phyloP scores from a whole-genome alignment of 495 filamentous ascomycete genomes.

The Tetracladium setigerum region DNA sequence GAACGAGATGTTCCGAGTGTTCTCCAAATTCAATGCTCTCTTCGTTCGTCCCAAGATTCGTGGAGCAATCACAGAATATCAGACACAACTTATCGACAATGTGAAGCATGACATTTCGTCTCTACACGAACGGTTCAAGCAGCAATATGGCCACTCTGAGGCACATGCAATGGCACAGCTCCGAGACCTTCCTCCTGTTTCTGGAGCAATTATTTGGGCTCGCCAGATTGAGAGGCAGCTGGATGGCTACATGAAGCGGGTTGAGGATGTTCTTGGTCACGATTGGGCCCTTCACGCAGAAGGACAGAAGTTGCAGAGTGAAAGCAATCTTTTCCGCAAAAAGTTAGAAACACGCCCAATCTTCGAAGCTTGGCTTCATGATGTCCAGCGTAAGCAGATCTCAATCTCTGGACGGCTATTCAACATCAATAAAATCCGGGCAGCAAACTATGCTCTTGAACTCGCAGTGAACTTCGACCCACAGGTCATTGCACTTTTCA shows the following conservation, averaged over 20 bases:
- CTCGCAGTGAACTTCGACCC: constrained; percentile 93
- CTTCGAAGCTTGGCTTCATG: constrained; percentile 90
- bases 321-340: constrained; percentile 86
- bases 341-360: constrained; percentile 91
- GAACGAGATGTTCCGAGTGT: constrained; percentile 99
- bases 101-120: constrained; percentile 91
- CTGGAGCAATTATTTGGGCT: constrained; percentile 94
- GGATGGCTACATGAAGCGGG: constrained; percentile 92
- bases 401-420: constrained; percentile 89
- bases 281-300: constrained; percentile 93
- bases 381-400: constrained; percentile 78
- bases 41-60: constrained; percentile 97
- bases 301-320: constrained; percentile 83
- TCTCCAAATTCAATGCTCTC: constrained; percentile 98
- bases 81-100: constrained; percentile 92
- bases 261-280: constrained; percentile 87
- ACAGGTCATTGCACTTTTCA: constrained; percentile 94
- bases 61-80: constrained; percentile 94
- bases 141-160: constrained; percentile 96
- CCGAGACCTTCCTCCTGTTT: constrained; percentile 88
- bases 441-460: constrained; percentile 78
- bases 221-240: constrained; percentile 94
- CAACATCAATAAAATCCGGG: constrained; percentile 76
- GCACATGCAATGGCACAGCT: constrained; percentile 96
- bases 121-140: constrained; percentile 94